phyloP scores from a whole-genome alignment of 148 eudicot genomes.

The Selenicereus undatus region DNA sequence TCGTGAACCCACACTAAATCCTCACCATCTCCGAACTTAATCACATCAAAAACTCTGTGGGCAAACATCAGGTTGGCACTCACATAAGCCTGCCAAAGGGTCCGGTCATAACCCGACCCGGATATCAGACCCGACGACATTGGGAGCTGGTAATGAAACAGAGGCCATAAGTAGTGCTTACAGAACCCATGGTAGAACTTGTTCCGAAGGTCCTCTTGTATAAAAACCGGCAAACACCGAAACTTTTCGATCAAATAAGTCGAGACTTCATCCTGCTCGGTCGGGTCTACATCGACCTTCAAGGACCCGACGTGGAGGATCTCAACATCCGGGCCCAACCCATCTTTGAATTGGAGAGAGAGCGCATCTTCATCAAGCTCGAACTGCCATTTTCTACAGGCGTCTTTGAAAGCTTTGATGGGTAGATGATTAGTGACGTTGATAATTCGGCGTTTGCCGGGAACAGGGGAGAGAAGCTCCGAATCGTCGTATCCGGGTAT shows the following conservation, averaged over 20 bases:
- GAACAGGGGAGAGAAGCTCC: slow-evolving; percentile 18
- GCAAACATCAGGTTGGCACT: slow-evolving; percentile 69
- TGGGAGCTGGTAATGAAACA: slow-evolving; percentile 78
- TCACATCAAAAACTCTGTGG: slow-evolving; percentile 56
- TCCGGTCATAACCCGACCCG: slow-evolving; percentile 40
- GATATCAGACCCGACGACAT: slow-evolving; percentile 40
- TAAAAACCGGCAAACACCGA: slow-evolving; percentile 66
- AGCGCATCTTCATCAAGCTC: slow-evolving; percentile 58
- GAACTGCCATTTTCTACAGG: slow-evolving; percentile 37
- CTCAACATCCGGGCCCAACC: slow-evolving; percentile 44
- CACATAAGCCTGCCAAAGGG: slow-evolving; percentile 68
- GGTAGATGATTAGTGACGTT: slow-evolving; percentile 62
- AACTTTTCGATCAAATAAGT: slow-evolving; percentile 41
- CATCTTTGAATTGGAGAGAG: slow-evolving; percentile 56
- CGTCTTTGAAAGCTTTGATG: slow-evolving; percentile 31
- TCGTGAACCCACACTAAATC: slow-evolving; percentile 86
- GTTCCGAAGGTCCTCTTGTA: slow-evolving; percentile 43
- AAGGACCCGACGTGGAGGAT: slow-evolving; percentile 57
- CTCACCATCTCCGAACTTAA: slow-evolving; percentile 45
- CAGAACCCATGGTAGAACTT: slow-evolving; percentile 80
- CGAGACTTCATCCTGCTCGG: slow-evolving; percentile 61
- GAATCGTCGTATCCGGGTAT: slow-evolving; percentile 37
- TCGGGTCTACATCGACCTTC: slow-evolving; percentile 38
- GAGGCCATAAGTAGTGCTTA: slow-evolving; percentile 79
- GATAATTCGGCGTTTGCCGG: slow-evolving; percentile 32